Conservation (phyloP, 129 eudicot species). For the Escallonia rubra region DNA sequence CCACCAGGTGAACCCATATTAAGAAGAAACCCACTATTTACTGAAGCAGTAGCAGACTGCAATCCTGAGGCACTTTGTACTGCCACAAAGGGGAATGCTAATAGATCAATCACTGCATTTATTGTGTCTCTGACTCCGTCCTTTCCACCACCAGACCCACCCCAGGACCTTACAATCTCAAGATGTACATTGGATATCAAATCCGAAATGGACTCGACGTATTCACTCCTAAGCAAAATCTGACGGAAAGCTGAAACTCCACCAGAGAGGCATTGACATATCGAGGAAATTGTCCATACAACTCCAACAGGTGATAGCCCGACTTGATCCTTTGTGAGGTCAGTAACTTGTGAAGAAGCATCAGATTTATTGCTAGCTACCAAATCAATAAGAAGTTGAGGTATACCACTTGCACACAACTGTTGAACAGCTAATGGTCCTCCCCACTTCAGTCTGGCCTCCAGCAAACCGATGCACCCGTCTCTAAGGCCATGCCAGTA, state of each 20-base stretch:
- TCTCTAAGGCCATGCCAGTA: constrained; percentile 84
- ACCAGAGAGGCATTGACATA: constrained; percentile 89
- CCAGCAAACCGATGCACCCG: constrained; percentile 83
- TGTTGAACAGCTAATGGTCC: constrained; percentile 92
- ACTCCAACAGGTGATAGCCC: constrained; percentile 91
- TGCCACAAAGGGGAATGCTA: constrained; percentile 96
- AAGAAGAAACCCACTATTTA: constrained; percentile 76
- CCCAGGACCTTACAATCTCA: constrained; percentile 65
- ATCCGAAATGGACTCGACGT: constrained; percentile 56
- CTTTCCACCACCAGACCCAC: constrained; percentile 92
- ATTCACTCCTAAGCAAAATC: constrained; percentile 69
- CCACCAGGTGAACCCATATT: constrained; percentile 96
- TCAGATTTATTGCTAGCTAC: constrained; percentile 43
- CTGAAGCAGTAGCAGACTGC: constrained; percentile 89
- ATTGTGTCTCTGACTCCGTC: constrained; percentile 67
- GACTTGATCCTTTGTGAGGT: constrained; percentile 39
- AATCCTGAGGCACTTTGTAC: constrained; percentile 61
- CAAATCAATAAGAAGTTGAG: constrained; percentile 74
- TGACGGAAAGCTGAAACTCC: constrained; percentile 77
- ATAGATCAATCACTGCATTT: constrained; percentile 76
- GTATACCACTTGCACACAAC: constrained; percentile 94
- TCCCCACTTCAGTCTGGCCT: constrained; percentile 79
- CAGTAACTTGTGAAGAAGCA: constrained; percentile 26
- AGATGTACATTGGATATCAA: constrained; percentile 70
- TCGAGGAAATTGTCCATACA: constrained; percentile 76